Conservation (phyloP, 1,284 basidiomycete species). For the Gomphus bonarii region DNA sequence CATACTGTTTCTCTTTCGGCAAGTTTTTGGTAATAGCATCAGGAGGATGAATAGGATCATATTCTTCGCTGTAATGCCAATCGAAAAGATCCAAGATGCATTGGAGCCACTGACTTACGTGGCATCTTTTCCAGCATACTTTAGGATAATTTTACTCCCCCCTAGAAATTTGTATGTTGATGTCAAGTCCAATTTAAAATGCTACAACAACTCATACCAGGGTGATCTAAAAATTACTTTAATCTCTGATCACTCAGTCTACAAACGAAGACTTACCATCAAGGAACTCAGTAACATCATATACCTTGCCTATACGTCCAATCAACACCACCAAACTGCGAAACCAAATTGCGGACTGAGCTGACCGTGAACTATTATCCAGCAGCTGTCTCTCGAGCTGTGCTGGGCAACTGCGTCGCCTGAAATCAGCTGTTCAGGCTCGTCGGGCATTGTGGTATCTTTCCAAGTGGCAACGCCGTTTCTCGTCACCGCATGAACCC, state of each 20-base stretch:
- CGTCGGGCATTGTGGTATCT: background rate
- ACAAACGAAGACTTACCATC: slow-evolving; percentile 31
- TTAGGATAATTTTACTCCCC: slow-evolving; percentile 52
- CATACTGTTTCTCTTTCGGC: slow-evolving; percentile 66
- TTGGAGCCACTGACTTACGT: slow-evolving; percentile 34
- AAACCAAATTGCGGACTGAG: slow-evolving; percentile 10
- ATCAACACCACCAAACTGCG: background rate
- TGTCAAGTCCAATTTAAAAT: background rate
- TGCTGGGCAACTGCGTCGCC: slow-evolving; percentile 59
- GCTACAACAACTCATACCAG: slow-evolving; percentile 29
- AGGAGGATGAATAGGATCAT: slow-evolving; percentile 82
- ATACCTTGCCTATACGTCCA: slow-evolving; percentile 39
- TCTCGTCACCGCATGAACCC: background rate
- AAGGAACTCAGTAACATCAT: slow-evolving; percentile 72
- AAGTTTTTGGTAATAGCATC: slow-evolving; percentile 80
- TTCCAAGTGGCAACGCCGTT: background rate
- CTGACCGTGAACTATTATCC: slow-evolving; percentile 82
- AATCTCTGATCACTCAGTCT: background rate
- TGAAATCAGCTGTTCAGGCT: slow-evolving; percentile 23
- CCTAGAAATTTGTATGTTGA: slow-evolving; percentile 23
- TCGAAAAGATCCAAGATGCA: too few relatives aligned
- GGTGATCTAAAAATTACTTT: slow-evolving; percentile 41
- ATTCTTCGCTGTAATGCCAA: slow-evolving; percentile 45
- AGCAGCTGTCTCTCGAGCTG: slow-evolving; percentile 65
- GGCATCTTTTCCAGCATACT: slow-evolving; percentile 71